These are phyloP conservation scores for Deinandra increscens DNA, from an alignment of 129 eudicot species.

Conservation along the genomic window DNA sequence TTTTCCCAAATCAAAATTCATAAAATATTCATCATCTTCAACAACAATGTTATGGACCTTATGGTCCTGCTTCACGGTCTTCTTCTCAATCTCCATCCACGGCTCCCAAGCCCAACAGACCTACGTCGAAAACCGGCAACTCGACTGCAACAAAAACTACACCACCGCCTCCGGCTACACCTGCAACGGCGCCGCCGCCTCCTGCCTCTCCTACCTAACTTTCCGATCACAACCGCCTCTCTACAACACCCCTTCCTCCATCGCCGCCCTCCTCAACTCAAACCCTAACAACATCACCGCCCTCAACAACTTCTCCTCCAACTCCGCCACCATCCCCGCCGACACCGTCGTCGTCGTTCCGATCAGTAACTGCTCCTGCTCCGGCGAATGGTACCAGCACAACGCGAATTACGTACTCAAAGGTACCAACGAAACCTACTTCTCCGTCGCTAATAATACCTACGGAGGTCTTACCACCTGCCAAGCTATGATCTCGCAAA, in stretches of 20 bases:
- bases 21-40: not conserved
- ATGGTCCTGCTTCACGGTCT: not conserved
- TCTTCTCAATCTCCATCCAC: conserved; percentile 5
- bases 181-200: conserved; percentile 41
- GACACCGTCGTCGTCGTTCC: conserved; percentile 58
- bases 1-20: conserved; percentile 1
- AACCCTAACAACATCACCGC: conserved; percentile 39
- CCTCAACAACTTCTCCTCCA: conserved; percentile 54
- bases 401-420: conserved; percentile 37
- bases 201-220: conserved; percentile 67
- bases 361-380: conserved; percentile 51
- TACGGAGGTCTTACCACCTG: conserved; percentile 74
- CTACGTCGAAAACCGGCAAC: conserved; percentile 64
- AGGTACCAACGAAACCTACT: conserved; percentile 37
- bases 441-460: conserved; percentile 55
- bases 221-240: conserved; percentile 51
- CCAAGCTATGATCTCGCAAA: conserved; percentile 59
- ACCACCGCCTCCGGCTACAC: conserved; percentile 47
- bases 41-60: conserved; percentile 15
- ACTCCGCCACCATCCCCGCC: conserved; percentile 34
- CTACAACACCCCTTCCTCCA: conserved; percentile 46
- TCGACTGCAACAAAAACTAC: conserved; percentile 42
- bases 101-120: conserved; percentile 49
- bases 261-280: conserved; percentile 40
- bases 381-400: conserved; percentile 51